These are phyloP conservation scores for Chrysoporthe puriensis DNA, from an alignment of 2,329 filamentous ascomycete genomes.

Conservation along the genomic window DNA sequence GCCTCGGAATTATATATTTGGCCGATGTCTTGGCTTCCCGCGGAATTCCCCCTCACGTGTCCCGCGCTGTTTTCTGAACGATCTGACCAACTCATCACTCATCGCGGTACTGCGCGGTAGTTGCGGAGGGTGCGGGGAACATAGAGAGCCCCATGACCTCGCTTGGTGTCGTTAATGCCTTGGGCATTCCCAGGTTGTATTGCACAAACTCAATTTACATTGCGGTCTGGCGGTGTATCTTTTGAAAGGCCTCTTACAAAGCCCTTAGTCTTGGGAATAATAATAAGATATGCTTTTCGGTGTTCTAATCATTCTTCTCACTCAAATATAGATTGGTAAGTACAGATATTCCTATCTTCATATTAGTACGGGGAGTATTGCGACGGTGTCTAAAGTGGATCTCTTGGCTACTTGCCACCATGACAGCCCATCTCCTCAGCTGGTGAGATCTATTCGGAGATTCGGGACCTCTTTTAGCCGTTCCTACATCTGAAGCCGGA, in stretches of 20 bases:
- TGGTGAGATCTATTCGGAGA: not conserved
- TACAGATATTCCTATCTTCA: not conserved
- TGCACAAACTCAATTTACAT: too few relatives aligned
- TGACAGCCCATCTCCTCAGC: constrained; percentile 3
- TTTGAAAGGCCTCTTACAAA: not conserved
- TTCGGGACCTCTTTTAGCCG: constrained; percentile 8
- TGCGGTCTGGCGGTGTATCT: not conserved
- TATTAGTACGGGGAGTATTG: not conserved
- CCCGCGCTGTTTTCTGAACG: not conserved
- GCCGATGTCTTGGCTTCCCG: not conserved
- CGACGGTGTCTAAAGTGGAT: not conserved
- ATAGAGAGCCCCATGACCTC: not conserved
- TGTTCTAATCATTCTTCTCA: not conserved
- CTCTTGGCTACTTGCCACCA: constrained; percentile 17
- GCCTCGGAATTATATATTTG: not conserved
- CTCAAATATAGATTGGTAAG: not conserved
- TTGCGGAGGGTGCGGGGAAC: not conserved
- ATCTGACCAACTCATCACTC: not conserved
- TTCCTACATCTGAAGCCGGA: not conserved
- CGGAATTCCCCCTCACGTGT: not conserved
- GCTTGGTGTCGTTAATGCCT: too few relatives aligned
- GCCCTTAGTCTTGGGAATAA: not conserved
- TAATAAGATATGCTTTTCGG: not conserved
- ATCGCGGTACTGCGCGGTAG: not conserved
- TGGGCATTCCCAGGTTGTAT: too few relatives aligned